These are phyloP conservation scores for Metschnikowia henanensis DNA, from an alignment of 805 yeast species.

Conservation along the genomic window DNA sequence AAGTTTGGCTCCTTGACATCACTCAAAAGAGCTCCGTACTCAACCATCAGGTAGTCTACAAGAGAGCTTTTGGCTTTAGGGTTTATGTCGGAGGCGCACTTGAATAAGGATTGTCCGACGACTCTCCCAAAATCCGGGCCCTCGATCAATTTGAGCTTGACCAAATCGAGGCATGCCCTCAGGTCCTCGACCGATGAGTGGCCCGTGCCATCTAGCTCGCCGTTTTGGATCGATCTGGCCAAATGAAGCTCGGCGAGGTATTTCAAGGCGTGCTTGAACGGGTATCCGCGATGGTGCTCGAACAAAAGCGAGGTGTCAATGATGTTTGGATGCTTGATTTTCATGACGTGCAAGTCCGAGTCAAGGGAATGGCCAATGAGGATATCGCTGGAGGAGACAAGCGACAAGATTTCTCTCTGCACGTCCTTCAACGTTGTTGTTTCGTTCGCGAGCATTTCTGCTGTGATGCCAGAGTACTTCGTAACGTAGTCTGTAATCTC, in stretches of 20 bases:
- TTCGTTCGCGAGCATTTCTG: constrained; percentile 58
- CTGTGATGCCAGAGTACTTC: constrained; percentile 82
- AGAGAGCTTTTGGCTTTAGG: constrained; percentile 22
- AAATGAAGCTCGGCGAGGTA: constrained; percentile 63
- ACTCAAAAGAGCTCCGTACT: constrained; percentile 14
- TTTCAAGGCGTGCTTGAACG: constrained; percentile 74
- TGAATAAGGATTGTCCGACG: constrained; percentile 16
- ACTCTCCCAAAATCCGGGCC: constrained; percentile 64
- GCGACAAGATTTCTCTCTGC: constrained; percentile 51
- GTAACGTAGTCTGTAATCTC: constrained; percentile 82
- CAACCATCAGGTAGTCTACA: constrained; percentile 26
- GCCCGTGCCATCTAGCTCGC: constrained; percentile 52
- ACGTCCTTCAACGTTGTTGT: constrained; percentile 67
- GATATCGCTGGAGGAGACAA: constrained; percentile 58
- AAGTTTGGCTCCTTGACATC: constrained; percentile 17
- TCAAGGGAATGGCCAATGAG: constrained; percentile 90
- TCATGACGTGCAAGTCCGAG: constrained; percentile 72
- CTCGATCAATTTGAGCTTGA: constrained; percentile 64
- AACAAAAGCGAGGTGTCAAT: constrained; percentile 79
- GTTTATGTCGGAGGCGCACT: constrained; percentile 8
- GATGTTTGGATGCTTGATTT: constrained; percentile 67
- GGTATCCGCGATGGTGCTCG: constrained; percentile 84
- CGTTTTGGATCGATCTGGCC: constrained; percentile 61
- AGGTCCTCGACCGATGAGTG: constrained; percentile 92
- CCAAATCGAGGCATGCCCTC: constrained; percentile 71